These are phyloP conservation scores for Ophiosphaerella korrae DNA, from an alignment of 2,329 filamentous ascomycete species.

Conservation along the genomic window DNA sequence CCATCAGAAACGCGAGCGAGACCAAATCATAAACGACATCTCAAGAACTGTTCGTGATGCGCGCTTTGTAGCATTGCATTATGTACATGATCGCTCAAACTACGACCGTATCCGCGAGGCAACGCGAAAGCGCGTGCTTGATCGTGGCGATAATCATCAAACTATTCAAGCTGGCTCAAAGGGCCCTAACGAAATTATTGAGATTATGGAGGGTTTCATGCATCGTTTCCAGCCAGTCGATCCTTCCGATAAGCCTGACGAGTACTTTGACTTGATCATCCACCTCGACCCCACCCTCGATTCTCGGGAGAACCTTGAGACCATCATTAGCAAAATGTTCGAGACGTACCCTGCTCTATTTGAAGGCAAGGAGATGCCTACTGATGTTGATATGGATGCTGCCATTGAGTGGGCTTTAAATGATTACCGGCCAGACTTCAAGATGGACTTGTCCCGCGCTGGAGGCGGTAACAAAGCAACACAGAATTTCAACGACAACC, in stretches of 20 bases:
- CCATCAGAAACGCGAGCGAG: slow-evolving; percentile 82
- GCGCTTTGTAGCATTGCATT: slow-evolving; percentile 84
- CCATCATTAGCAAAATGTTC: slow-evolving; percentile 72
- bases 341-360: slow-evolving; percentile 79
- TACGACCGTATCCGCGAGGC: slow-evolving; percentile 74
- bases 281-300: slow-evolving; percentile 76
- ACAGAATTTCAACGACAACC: slow-evolving; percentile 45
- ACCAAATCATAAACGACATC: slow-evolving; percentile 84
- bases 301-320: slow-evolving; percentile 88
- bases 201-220: slow-evolving; percentile 95
- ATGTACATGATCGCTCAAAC: slow-evolving; percentile 72
- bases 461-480: slow-evolving; percentile 13
- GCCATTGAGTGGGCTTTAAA: slow-evolving; percentile 78
- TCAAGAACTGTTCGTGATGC: slow-evolving; percentile 64
- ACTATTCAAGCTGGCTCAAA: slow-evolving; percentile 88
- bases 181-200: slow-evolving; percentile 73
- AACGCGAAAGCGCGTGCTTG: slow-evolving; percentile 78
- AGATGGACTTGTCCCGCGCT: slow-evolving; percentile 71
- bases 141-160: slow-evolving; percentile 94
- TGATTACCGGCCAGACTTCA: slow-evolving; percentile 76
- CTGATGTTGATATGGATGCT: slow-evolving; percentile 73
- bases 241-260: slow-evolving; percentile 70
- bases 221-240: slow-evolving; percentile 81
- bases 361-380: slow-evolving; percentile 65
- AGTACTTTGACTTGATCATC: slow-evolving; percentile 82